Evolutionary conservation across 129 eudicot species (phyloP), one percentile per base, ranked within the genome.

Genomic region (Tagetes erecta): DNA sequence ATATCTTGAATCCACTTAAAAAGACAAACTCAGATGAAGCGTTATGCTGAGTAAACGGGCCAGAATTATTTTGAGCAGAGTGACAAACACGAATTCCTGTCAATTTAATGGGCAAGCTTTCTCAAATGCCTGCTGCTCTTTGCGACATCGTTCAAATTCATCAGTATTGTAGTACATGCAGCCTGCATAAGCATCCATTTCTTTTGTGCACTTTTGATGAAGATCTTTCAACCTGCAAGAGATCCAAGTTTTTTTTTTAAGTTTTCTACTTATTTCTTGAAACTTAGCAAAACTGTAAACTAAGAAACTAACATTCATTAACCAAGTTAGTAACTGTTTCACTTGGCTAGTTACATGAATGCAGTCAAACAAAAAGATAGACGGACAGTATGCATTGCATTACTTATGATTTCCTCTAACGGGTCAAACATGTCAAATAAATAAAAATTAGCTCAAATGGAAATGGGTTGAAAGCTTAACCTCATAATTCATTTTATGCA

Each of bases 81-180:
- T 8, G 39, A 58, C 64, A 58, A 30, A 31, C 64, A 31, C 33
- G 64, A 31, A 58, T 44, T 8, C 49, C 49, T 1, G 38, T 83
- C 67, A 90, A 65, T 80, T 80, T 75, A 90, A 82, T 2, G 90
- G 96, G 73, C 98, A 92, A 45, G 92, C 88, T 78, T 92, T 92
- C 91, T 92, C 96, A 6, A 92, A 92, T 20, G 79, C 95, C 46
- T 87, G 76, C 57, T 92, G 96, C 79, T 92, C 91, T 68, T 87
- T 84, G 79, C 96, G 90, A 50, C 98, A 92, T 51, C 81, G 37
- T 5, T 92, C 98, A 81, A 89, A 92, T 77, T 92, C 98, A 36
- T 92, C 91, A 3, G 98, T 92, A 71, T 90, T 84, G 81, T 90
- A 86, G 63, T 92, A 92, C 98, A 92, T 87, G 80, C 98, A 89